Evolutionary conservation across 768 basidiomycete species (phyloP).

Genomic region (Austroboletus festivus): DNA sequence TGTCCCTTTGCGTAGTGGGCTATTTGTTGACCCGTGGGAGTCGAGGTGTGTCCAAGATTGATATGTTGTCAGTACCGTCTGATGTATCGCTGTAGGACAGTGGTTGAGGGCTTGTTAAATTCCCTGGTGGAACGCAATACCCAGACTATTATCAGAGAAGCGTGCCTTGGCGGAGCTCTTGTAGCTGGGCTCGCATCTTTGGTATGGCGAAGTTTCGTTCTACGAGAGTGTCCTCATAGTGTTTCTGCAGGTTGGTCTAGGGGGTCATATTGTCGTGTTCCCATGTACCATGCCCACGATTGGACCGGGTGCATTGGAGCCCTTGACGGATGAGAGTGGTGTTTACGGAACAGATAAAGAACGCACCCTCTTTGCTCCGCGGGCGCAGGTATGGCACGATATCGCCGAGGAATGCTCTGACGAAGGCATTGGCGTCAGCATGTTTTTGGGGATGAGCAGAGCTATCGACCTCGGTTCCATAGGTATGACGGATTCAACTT

Average conservation of each 20-base stretch:
- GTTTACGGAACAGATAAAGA: slow-evolving; percentile 87
- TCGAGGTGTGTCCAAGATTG: slow-evolving; percentile 52
- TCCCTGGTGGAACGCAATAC: slow-evolving; percentile 62
- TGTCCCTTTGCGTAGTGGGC: slow-evolving; percentile 64
- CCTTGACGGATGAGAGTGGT: slow-evolving; percentile 56
- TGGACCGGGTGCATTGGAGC: slow-evolving; percentile 68
- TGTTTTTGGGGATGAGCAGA: slow-evolving; percentile 79
- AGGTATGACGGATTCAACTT: slow-evolving; percentile 40
- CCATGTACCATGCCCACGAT: slow-evolving; percentile 64
- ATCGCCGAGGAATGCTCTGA: slow-evolving; percentile 87
- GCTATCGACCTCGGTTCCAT: slow-evolving; percentile 87
- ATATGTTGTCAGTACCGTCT: not conserved
- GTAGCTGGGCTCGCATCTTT: slow-evolving; percentile 68
- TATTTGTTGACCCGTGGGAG: slow-evolving; percentile 74
- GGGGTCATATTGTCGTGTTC: slow-evolving; percentile 78
- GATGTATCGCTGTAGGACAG: slow-evolving; percentile 39
- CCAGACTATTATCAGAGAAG: slow-evolving; percentile 44
- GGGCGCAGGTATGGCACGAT: slow-evolving; percentile 75
- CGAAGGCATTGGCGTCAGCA: slow-evolving; percentile 84
- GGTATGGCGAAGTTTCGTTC: slow-evolving; percentile 40
- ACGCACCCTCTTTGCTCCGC: slow-evolving; percentile 70
- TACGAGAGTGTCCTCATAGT: slow-evolving; percentile 7
- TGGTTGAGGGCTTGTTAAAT: slow-evolving; percentile 65
- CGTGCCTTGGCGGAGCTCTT: slow-evolving; percentile 78
- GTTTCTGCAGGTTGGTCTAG: slow-evolving; percentile 51